Conservation (phyloP, 768 basidiomycete species). For the Mycena latifolia region DNA sequence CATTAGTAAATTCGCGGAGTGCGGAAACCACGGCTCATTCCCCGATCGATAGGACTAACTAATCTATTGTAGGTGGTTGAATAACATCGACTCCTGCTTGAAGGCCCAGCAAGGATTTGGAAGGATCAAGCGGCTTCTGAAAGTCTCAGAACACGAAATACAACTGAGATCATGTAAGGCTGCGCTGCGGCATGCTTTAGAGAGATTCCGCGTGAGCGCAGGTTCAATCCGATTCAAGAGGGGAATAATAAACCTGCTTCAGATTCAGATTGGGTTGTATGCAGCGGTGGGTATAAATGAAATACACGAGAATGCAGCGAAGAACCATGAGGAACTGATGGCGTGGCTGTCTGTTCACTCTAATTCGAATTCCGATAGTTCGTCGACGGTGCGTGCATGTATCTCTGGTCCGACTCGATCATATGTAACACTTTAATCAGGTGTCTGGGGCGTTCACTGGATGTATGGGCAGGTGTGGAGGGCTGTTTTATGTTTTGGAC, state of each 20-base stretch:
- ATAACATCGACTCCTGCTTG: background rate
- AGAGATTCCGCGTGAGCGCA: background rate
- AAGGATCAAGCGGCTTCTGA: slow-evolving; percentile 3
- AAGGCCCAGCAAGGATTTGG: background rate
- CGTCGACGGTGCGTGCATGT: background rate
- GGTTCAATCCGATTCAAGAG: background rate
- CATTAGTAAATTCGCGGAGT: background rate
- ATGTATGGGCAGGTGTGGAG: too few species aligned
- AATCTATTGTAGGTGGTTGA: background rate
- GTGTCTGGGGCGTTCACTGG: too few species aligned
- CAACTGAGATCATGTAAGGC: slow-evolving; percentile 1
- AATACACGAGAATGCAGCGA: background rate
- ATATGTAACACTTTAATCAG: too few species aligned
- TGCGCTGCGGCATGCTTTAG: background rate
- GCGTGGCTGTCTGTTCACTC: slow-evolving; percentile 1
- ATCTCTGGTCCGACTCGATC: too few species aligned
- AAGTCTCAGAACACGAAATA: background rate
- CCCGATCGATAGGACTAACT: background rate
- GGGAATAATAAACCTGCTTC: background rate
- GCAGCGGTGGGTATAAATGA: background rate
- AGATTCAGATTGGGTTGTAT: background rate
- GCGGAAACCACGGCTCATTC: background rate
- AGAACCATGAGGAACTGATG: slow-evolving; percentile 1
- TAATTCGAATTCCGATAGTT: background rate
- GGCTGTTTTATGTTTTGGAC: too few species aligned